phyloP scores from a whole-genome alignment of 352 stramenopile species.

The Globisporangium irregulare region DNA sequence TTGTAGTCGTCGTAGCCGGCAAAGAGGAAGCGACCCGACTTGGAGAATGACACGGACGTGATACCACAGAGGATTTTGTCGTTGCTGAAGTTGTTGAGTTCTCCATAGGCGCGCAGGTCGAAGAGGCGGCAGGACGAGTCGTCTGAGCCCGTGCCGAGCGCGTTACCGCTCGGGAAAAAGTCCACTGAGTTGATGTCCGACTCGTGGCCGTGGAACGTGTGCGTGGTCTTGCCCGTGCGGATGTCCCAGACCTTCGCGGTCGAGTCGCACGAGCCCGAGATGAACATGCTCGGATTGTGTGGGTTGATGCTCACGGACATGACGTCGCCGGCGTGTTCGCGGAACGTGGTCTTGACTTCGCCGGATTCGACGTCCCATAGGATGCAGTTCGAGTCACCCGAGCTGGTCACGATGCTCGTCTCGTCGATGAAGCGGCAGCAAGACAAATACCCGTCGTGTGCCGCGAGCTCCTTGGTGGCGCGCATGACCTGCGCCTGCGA shows the following conservation, averaged over 20 bases:
- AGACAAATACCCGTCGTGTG: constrained; percentile 97
- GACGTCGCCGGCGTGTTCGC: constrained; percentile 97
- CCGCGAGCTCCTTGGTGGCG: constrained; percentile 93
- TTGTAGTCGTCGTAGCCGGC: constrained; percentile 98
- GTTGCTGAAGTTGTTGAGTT: constrained; percentile 97
- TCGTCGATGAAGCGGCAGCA: constrained; percentile 98
- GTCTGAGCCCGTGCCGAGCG: constrained; percentile 94
- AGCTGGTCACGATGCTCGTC: constrained; percentile 91
- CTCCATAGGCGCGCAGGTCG: constrained; percentile 95
- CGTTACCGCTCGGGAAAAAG: constrained; percentile 96
- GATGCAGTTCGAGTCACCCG: constrained; percentile 98
- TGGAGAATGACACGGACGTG: constrained; percentile 96
- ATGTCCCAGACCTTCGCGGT: constrained; percentile 99
- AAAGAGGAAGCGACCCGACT: constrained; percentile 95
- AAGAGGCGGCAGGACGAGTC: constrained; percentile 97
- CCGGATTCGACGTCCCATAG: constrained; percentile 97
- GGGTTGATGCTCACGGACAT: constrained; percentile 96
- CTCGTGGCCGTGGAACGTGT: constrained; percentile 97
- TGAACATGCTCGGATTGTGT: constrained; percentile 96
- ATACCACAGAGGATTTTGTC: constrained; percentile 97
- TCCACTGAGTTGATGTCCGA: constrained; percentile 99
- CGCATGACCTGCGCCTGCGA: constrained; percentile 88
- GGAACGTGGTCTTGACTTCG: constrained; percentile 94
- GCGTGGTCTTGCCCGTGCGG: constrained; percentile 92
- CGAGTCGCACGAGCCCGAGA: constrained; percentile 96